Evolutionary conservation across 805 yeast genomes (phyloP).

Genomic region (Ogataea nitratoaversa): DNA sequence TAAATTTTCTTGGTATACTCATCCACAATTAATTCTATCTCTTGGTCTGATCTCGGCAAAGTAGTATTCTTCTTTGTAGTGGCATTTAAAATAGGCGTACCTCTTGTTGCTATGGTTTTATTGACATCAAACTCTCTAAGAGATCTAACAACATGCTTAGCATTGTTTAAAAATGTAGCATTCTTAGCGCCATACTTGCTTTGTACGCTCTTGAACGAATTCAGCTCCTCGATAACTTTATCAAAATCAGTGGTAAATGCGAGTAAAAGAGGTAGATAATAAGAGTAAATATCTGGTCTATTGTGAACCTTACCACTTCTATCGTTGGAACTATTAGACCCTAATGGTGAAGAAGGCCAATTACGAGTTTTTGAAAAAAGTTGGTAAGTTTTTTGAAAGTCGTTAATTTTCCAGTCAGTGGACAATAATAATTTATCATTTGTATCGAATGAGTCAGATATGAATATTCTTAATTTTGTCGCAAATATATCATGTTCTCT

Average conservation of each 20-base stretch:
- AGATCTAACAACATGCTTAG: slow-evolving; percentile 2
- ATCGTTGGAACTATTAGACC: slow-evolving; percentile 1
- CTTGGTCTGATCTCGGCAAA: slow-evolving; percentile 4
- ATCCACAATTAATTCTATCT: slow-evolving; percentile 6
- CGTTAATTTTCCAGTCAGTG: slow-evolving; percentile 25
- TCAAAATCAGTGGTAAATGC: slow-evolving; percentile 16
- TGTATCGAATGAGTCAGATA: slow-evolving; percentile 24
- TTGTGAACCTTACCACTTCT: neutral
- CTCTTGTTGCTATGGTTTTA: neutral
- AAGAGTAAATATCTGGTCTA: slow-evolving; percentile 9
- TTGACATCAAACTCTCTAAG: slow-evolving; percentile 12
- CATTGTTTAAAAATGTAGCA: neutral
- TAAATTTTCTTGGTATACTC: slow-evolving; percentile 12
- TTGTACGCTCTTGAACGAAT: slow-evolving; percentile 7
- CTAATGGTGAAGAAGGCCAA: slow-evolving; percentile 12
- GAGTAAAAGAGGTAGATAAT: slow-evolving; percentile 15
- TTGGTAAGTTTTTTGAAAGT: slow-evolving; percentile 13
- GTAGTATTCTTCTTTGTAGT: neutral
- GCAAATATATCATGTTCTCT: slow-evolving; percentile 22
- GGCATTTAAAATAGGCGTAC: slow-evolving; percentile 1
- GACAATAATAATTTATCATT: slow-evolving; percentile 28
- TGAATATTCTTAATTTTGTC: slow-evolving; percentile 20
- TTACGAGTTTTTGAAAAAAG: slow-evolving; percentile 16
- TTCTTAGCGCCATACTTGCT: neutral
- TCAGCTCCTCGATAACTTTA: slow-evolving; percentile 16